phyloP scores from a whole-genome alignment of 2,329 filamentous ascomycete species.

The Diaporthe humulicola region DNA sequence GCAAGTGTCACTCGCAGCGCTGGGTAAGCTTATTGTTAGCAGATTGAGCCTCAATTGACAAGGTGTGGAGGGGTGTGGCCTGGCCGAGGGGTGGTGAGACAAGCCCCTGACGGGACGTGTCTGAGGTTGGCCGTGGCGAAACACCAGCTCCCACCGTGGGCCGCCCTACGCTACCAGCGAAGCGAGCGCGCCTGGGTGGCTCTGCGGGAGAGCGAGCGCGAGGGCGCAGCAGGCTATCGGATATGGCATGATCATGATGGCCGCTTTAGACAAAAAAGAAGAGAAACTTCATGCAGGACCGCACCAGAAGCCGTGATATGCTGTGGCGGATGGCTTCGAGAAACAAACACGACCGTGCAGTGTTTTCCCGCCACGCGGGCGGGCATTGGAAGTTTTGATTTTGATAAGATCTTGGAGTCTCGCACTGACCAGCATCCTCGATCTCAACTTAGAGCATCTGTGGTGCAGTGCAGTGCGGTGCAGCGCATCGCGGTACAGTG shows the following conservation, averaged over 20 bases:
- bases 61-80: neutral
- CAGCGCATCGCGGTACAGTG: neutral
- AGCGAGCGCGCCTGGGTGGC: neutral
- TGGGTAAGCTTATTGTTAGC: constrained; percentile 30
- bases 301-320: neutral
- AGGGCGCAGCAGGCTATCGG: neutral
- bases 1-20: constrained; percentile 9
- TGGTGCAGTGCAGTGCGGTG: neutral
- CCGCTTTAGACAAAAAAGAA: neutral
- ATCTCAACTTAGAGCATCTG: neutral
- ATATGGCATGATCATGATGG: constrained; percentile 4
- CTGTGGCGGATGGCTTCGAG: neutral
- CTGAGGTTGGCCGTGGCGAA: constrained; percentile 38
- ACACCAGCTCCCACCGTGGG: constrained; percentile 22
- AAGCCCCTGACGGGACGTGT: constrained; percentile 39
- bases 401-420: constrained; percentile 4
- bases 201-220: constrained; percentile 2
- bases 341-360: neutral
- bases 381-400: neutral
- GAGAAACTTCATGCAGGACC: neutral
- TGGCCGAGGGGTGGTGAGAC: constrained; percentile 35
- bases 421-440: constrained; percentile 23
- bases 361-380: neutral
- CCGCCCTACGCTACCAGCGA: constrained; percentile 25
- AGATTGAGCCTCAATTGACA: constrained; percentile 29